Evolutionary conservation across 805 yeast species (phyloP), one percentile per base, ranked within the genome.

Genomic region (Yarrowia phangngaensis): DNA sequence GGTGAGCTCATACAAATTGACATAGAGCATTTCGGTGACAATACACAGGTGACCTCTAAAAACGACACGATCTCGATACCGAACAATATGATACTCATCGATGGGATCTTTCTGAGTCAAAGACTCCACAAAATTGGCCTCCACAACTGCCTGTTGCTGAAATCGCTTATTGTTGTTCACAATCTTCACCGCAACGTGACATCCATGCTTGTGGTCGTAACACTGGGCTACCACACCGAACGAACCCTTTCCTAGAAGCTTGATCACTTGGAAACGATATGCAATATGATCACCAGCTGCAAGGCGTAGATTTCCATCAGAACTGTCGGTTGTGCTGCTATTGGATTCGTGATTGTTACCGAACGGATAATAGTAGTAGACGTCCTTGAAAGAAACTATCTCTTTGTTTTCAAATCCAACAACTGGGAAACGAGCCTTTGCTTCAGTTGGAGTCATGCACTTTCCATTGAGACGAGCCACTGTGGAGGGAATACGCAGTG

Each of bases 11-110:
- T 75, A 82, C 26, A 86, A 60, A 51, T 84, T 84, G 13, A 82
- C 64, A 0, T 86, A 77, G 14, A 87, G 66, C 5, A 82, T 63
- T 59, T 87, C 95, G 0, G 89, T 82, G 1, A 78, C 77, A 28
- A 86, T 82, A 62, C 95, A 86, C 68, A 86, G 75, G 59, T 86
- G 95, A 15, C 85, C 80, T 51, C 95, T 70, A 61, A 86, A 87
- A 54, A 76, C 77, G 65, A 86, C 86, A 64, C 84, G 87, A 31
- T 80, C 84, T 27, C 69, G 60, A 56, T 81, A 83, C 14, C 70
- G 63, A 33, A 85, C 60, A n/a, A 81, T 65, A 36, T 67, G 67
- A 51, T 60, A 59, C 30, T 55, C 51, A 33, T 62, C 69, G 2
- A 61, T 57, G 7, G 60, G 56, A 35, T 63, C 66, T 54, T 65